Base-by-base conservation (phyloP, 805 yeast genomes). In the Scheffersomyces lignosus region DNA sequence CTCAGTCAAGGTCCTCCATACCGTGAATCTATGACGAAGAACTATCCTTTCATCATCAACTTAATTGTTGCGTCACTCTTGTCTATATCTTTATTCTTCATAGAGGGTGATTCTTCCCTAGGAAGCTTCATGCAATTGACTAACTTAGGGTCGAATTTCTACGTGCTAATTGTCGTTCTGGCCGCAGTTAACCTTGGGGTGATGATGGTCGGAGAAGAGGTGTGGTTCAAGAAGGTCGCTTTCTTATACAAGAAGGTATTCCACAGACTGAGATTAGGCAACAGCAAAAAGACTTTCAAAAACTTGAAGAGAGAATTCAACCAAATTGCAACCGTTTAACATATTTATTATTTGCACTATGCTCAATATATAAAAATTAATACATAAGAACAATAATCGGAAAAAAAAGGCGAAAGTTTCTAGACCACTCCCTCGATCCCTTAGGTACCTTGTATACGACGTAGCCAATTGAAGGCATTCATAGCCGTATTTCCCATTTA, bases 1-100 rank as follows among this genome's bases (percentile, higher is more conserved):
- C 67, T 93, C 41, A 85, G 96, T 14, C 86, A 78, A 9, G 99
- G 99, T 0, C 90, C 93, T 6, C 99, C 99, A 15, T 93, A 88
- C 60, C 73, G 99, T 38, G 83, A 87, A 53, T 81, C 90, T 1
- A 77, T 83, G 48, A 59, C 64, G 18, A 71, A 79, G 43, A 93
- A 84, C 51, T 34, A 46, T 8, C 95, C 95, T 5, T 91, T 89
- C 56, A 66, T 93, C 34, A 27, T 68, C 1, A 87, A 89, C 34
- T 69, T 86, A 28, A 44, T 66, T 0, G 41, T 66, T 1, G 76
- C 95, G 0, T 37, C 74, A 0, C 33, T 68, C 4, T 41, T 80
- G 7, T 81, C 91, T 12, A 43, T 71, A 0, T 35, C 58, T 3
- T 62, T 88, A 46, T 82, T 90, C 78, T 48, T 58, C 16, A 62